Conservation (phyloP, 2,329 filamentous ascomycete species). For the Aspergillus unguis region DNA sequence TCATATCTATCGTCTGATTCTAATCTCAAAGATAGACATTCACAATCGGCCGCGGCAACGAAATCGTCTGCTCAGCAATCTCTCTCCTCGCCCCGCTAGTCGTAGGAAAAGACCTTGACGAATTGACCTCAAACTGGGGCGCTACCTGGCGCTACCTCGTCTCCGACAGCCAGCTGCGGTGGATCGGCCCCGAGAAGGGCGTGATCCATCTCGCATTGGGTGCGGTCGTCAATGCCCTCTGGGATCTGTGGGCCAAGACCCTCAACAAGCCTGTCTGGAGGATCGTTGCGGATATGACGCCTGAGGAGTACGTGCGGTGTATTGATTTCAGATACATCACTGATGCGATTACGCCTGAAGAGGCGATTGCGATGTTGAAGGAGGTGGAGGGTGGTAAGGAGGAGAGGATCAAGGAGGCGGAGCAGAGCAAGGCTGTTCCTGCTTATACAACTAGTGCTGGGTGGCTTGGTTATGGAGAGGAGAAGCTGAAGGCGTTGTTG, state of each 20-base stretch:
- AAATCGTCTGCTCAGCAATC: conserved; percentile 85
- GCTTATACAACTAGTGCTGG: conserved; percentile 89
- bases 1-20: not conserved
- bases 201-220: conserved; percentile 90
- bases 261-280: conserved; percentile 86
- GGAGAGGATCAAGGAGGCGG: conserved; percentile 68
- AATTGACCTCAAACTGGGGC: conserved; percentile 77
- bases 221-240: conserved; percentile 84
- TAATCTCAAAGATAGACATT: conserved; percentile 35
- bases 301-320: conserved; percentile 79
- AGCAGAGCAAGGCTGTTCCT: conserved; percentile 71
- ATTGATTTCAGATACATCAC: conserved; percentile 96
- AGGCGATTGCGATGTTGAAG: conserved; percentile 70
- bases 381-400: conserved; percentile 66
- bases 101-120: conserved; percentile 69
- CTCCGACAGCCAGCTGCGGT: conserved; percentile 82
- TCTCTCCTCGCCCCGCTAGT: conserved; percentile 73
- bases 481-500: conserved; percentile 75
- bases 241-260: conserved; percentile 92
- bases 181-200: conserved; percentile 92
- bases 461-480: conserved; percentile 87
- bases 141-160: conserved; percentile 90
- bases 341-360: conserved; percentile 83
- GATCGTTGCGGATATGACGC: conserved; percentile 84
- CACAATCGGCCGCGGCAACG: conserved; percentile 69